Evolutionary conservation across 441 rosid species (phyloP), one percentile per base, ranked within the genome.

Genomic region (Pelargonium fulgidum): DNA sequence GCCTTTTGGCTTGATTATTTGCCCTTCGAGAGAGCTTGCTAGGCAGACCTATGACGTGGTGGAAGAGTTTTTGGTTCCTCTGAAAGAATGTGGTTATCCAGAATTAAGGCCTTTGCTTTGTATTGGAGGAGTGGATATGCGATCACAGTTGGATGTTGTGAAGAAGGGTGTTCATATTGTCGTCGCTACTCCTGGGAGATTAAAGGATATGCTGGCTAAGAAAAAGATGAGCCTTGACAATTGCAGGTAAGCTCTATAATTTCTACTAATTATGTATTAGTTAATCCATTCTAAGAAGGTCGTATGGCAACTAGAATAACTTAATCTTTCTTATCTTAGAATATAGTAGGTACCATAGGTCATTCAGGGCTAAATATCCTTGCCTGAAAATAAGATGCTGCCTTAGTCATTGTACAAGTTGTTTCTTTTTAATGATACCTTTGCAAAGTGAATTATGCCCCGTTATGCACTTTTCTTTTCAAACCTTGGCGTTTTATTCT

Each of bases 201-300:
- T 91, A 78, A 91, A 91, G 84, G 96, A 91, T 79, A 80, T 91
- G 96, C 85, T 89, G n/a, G 90, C 93, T n/a, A 91, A 89, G 87
- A 91, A 89, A 70, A 87, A 89, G 75, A 89, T 86, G 95, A 91
- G 44, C 77, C 78, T 89, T 68, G 93, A 91, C 75, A 86, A 82
- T 65, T 89, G 95, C 93, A 87, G 97, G 97, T 87, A 78, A 16
- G 19, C 22, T 48, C 50, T 26, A 10, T 50, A 10, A n/a, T 26
- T 62, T 52, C 54, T 20, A 58, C 63, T 58, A 9, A 11, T 39
- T 7, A 39, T 58, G 24, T 17, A 14, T 54, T 17, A 54, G 22
- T 16, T 54, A 8, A 14, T 16, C 16, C 8, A 8, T 54, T 54
- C 10, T 6, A 39, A 39, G 1, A 39, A 39, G 44, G 10, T 39